Evolutionary conservation across 768 basidiomycete species (phyloP), one percentile per base, ranked within the genome.

Genomic region (Imleria badia): DNA sequence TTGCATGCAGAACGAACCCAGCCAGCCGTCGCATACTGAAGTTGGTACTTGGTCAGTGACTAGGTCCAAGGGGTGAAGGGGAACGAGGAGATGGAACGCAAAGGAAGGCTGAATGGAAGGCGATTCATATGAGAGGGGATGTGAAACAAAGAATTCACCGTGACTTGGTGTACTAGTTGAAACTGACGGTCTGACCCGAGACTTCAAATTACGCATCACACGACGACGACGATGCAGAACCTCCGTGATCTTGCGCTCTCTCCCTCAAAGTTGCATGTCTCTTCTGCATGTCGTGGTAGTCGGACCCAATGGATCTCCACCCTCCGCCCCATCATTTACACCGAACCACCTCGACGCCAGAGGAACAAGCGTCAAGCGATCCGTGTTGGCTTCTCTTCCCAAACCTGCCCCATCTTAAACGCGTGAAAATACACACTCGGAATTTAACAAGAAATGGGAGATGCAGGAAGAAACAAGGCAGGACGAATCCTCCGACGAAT

Each of bases 231-330:
- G 15, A 11, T 51, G 26, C 45, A 26, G 26, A n/a, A 17, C 23
- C 41, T 23, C 19, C 45, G 36, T n/a, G 12, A n/a, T 3, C 12
- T 46, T 3, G 17, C 23, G 14, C 51, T 26, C n/a, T 44, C 41
- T 17, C 66, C 63, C 48, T 56, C 55, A n/a, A n/a, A n/a, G 36
- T 26, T 60, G 2, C 70, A 66, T 17, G 51, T 45, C 52, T 67
- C 64, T 57, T 74, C 63, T 72, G 6, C 48, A 19, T 48, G 54
- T 8, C 59, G 62, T 13, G 67, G 78, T 80, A 19, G 72, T 92
- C 35, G 91, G 86, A 3, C 88, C 89, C 20, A 86, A 88, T 29
- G 81, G 93, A 65, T 89, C 45, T 91, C 91, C 10, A 82, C 93
- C 73, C 75, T 94, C 55, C 84, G 91, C 3, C 89, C 91, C 4